Base-by-base conservation (phyloP, 225 moss, liverwort and hornwort species). In the Lunularia cruciata region DNA sequence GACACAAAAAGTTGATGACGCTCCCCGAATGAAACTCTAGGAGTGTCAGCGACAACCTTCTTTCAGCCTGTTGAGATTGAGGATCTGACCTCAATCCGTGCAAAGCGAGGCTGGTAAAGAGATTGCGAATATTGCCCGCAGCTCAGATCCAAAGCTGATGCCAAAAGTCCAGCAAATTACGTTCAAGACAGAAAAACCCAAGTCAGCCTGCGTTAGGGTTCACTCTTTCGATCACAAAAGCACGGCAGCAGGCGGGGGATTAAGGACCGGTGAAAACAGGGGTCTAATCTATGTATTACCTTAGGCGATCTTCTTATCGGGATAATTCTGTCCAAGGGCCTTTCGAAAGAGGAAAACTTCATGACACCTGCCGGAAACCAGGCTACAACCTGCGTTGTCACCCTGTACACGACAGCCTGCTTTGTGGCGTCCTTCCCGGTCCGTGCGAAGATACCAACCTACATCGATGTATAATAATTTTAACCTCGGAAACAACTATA, bases 141-240 rank as follows among this genome's bases (percentile, higher is more conserved):
- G 27, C 18, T 46, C 45, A 45, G 23, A 19, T 45, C 42, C 19
- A 16, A 45, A 27, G 16, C 15, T 4, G 46, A 11, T 27, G 18
- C 25, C 18, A 40, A 62, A 14, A 38, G 0, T 45, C 28, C 28
- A 64, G 11, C 7, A 28, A 14, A 18, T 12, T 3, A 64, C 28
- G 45, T 15, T 1, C 28, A 3, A 38, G 23, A 13, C 38, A 9
- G 36, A 63, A 5, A 16, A 22, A 0, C 3, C 38, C 38, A 10
- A 60, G 12, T 32, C 37, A 12, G 22, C n/a, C 15, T 46, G 46
- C 18, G 64, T 64, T 64, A 64, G 64, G 64, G 64, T 64, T 64
- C 64, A 63, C 43, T 8, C 42, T 42, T 27, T 28, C 62, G 22
- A 10, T 5, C 25, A 25, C 63, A 15, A 13, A 15, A 25, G 59